phyloP scores from a whole-genome alignment of 371 early-diverging fungal genomes.

The Actinomortierella wolfii region DNA sequence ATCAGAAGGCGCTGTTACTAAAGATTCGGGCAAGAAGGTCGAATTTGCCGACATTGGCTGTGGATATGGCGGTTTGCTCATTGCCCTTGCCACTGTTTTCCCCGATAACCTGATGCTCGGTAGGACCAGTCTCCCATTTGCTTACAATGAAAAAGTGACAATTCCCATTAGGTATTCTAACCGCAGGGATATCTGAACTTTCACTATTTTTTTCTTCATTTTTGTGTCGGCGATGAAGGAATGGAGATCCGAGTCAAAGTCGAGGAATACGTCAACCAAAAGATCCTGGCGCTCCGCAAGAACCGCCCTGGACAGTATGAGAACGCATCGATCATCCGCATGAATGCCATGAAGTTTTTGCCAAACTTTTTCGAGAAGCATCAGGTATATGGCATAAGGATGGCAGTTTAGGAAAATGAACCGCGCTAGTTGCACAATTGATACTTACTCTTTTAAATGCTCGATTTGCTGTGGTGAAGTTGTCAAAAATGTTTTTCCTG shows the following conservation, averaged over 20 bases:
- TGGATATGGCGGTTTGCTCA: slow-evolving; percentile 98
- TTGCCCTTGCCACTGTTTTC: slow-evolving; percentile 88
- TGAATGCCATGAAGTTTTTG: slow-evolving; percentile 99
- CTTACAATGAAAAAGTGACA: slow-evolving; percentile 1
- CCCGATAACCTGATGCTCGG: slow-evolving; percentile 93
- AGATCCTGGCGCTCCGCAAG: slow-evolving; percentile 86
- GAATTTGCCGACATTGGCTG: slow-evolving; percentile 99
- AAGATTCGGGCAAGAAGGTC: slow-evolving; percentile 59
- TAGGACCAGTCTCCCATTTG: slow-evolving; percentile 22
- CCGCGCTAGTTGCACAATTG: too few species aligned
- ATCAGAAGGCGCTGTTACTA: slow-evolving; percentile 28
- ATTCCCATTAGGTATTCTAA: neutral
- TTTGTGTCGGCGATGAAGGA: slow-evolving; percentile 46
- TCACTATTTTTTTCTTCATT: neutral
- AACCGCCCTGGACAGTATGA: slow-evolving; percentile 87
- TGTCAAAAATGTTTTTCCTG: slow-evolving; percentile 98
- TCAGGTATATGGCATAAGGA: slow-evolving; percentile 70
- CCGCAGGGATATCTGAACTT: neutral
- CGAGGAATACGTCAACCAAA: slow-evolving; percentile 89
- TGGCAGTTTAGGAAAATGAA: too few species aligned
- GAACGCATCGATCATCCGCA: slow-evolving; percentile 95
- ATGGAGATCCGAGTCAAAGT: slow-evolving; percentile 99
- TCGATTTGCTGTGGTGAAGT: too few species aligned
- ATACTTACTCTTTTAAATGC: too few species aligned
- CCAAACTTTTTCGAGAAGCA: slow-evolving; percentile 98